Evolutionary conservation across 2,329 filamentous ascomycete species (phyloP).

Genomic region (Xylaria sp.): DNA sequence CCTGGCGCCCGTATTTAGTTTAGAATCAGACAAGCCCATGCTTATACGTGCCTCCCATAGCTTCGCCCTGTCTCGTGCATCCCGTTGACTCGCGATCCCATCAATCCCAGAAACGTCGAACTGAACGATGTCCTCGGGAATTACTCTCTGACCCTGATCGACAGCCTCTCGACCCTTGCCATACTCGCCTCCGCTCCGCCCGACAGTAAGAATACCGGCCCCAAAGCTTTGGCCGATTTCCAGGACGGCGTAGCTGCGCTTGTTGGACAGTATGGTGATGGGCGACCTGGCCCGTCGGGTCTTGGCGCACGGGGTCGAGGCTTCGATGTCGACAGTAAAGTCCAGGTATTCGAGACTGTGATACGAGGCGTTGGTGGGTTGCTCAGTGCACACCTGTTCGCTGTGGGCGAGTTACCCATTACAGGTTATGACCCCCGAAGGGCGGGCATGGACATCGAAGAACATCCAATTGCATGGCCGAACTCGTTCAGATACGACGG

Average conservation of each 20-base stretch:
- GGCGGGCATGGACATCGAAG: slow-evolving; percentile 58
- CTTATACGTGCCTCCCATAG: slow-evolving; percentile 54
- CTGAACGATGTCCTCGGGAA: slow-evolving; percentile 97
- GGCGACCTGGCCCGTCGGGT: slow-evolving; percentile 73
- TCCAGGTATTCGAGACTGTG: slow-evolving; percentile 98
- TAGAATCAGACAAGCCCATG: slow-evolving; percentile 36
- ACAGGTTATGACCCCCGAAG: slow-evolving; percentile 73
- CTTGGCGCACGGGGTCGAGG: slow-evolving; percentile 79
- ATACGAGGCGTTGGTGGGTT: slow-evolving; percentile 92
- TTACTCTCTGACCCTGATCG: slow-evolving; percentile 94
- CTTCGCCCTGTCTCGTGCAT: slow-evolving; percentile 86
- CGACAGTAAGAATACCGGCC: slow-evolving; percentile 62
- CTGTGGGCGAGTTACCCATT: slow-evolving; percentile 89
- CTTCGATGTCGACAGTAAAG: slow-evolving; percentile 96
- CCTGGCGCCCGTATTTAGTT: slow-evolving; percentile 28
- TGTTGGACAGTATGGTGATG: slow-evolving; percentile 88
- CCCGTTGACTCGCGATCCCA: slow-evolving; percentile 84
- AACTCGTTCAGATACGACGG: slow-evolving; percentile 87
- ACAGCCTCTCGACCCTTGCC: slow-evolving; percentile 92
- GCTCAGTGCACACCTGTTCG: slow-evolving; percentile 92
- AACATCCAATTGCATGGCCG: slow-evolving; percentile 73
- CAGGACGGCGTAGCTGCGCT: slow-evolving; percentile 81
- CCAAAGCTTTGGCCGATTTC: slow-evolving; percentile 77
- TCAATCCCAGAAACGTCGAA: slow-evolving; percentile 82
- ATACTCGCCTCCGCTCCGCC: slow-evolving; percentile 84